Percentiles rank a stretch among this genome's conserved stretches.
phyloP scores from a whole-genome alignment of 179 eudicot genomes.

The Beta lomatogona region DNA sequence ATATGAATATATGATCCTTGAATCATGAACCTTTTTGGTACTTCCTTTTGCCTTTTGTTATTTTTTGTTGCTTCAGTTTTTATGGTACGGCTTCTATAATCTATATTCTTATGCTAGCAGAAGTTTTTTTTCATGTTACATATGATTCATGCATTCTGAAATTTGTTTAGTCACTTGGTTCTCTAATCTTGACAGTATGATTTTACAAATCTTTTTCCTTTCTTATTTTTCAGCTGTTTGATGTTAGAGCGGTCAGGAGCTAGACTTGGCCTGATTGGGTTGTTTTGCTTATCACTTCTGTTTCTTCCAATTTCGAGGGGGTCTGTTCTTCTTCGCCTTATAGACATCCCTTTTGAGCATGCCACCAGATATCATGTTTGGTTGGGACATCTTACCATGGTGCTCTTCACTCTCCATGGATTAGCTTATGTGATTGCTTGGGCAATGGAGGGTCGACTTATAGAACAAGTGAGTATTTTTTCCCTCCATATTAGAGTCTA shows the following conservation, averaged over 20 bases:
- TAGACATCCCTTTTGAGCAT: conserved; percentile 58
- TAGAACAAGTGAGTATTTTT: conserved; percentile 48
- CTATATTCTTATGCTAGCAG: too few relatives aligned
- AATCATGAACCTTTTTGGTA: too few relatives aligned
- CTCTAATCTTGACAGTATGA: background rate
- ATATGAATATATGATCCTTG: too few relatives aligned
- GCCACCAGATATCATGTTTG: conserved; percentile 56
- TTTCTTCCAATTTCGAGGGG: conserved; percentile 58
- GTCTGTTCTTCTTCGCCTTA: conserved; percentile 49
- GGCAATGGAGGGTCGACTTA: conserved; percentile 63
- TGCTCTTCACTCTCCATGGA: conserved; percentile 67
- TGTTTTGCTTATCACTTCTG: conserved; percentile 60
- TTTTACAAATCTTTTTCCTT: background rate
- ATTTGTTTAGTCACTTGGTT: background rate
- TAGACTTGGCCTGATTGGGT: conserved; percentile 66
- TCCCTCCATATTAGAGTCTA: background rate
- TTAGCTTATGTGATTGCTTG: conserved; percentile 57
- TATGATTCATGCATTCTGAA: background rate
- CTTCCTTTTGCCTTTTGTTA: too few relatives aligned
- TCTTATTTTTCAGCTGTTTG: conserved; percentile 43
- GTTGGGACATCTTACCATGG: conserved; percentile 60
- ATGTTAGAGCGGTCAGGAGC: conserved; percentile 59
- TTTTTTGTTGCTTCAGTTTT: too few relatives aligned
- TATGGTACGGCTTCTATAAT: too few relatives aligned
- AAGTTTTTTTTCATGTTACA: background rate